phyloP scores from a whole-genome alignment of 2,329 filamentous ascomycete species.

The Furcasterigmium furcatum region DNA sequence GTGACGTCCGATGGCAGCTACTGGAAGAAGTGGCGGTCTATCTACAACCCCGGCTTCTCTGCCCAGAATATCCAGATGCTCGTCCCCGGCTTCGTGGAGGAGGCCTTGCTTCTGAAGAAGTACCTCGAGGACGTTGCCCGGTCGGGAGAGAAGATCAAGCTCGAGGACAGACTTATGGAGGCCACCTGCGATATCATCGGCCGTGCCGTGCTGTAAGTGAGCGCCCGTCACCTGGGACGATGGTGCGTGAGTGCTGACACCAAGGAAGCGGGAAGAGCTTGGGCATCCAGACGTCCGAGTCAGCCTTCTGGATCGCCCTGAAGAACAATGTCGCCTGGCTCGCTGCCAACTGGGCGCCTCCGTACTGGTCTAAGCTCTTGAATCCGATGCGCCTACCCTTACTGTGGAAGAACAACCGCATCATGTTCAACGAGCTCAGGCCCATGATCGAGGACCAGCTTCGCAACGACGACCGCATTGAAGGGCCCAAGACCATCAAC shows the following conservation, averaged over 20 bases:
- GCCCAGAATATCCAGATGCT: constrained; percentile 27
- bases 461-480: neutral
- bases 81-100: constrained; percentile 31
- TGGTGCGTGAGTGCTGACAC: no score
- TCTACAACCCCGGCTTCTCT: constrained; percentile 33
- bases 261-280: no score
- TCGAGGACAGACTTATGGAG: constrained; percentile 30
- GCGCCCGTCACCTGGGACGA: no score
- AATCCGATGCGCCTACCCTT: constrained; percentile 3
- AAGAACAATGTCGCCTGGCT: constrained; percentile 3
- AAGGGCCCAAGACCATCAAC: constrained; percentile 16
- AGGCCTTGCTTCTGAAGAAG: constrained; percentile 26
- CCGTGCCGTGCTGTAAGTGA: constrained; percentile 24
- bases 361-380: neutral
- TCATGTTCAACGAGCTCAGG: constrained; percentile 3
- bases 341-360: neutral
- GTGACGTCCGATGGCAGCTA: constrained; percentile 22
- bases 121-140: neutral
- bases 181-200: constrained; percentile 37
- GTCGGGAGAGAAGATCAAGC: constrained; percentile 9
- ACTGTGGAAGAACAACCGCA: neutral
- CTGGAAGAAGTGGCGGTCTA: constrained; percentile 23
- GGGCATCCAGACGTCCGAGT: constrained; percentile 4
- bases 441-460: constrained; percentile 4
- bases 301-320: constrained; percentile 3